Base-by-base conservation (phyloP, 2,329 filamentous ascomycete species). In the Blastomyces gilchristii region DNA sequence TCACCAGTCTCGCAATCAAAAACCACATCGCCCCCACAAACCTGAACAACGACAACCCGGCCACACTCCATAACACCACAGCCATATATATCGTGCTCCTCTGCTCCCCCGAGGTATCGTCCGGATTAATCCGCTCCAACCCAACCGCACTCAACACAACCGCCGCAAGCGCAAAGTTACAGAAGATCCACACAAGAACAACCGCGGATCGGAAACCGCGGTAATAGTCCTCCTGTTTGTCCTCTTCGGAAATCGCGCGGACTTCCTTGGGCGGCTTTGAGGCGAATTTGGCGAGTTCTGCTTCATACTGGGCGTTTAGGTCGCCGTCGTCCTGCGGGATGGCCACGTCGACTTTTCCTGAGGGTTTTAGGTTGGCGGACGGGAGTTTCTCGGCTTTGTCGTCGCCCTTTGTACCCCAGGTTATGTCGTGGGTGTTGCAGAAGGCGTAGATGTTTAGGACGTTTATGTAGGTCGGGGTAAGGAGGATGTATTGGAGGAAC, bases 391-490 rank as follows among this genome's bases (percentile, higher is more conserved):
- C 91, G 7, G 93, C 83, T 76, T 96, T 97, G 78, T 97, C 93
- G 74, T 97, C 94, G 70, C 94, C 94, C 77, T 97, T 99, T 52
- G 94, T 99, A 71, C 92, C 92, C 92, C 92, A 97, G 3, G 92
- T 95, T 67, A 97, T 94, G 72, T 97, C 92, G 82, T 97, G 92
- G 34, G 92, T 96, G 78, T 97, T 97, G 79, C 92, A 97, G 78
- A 99, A 99, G 65, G 93, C 93, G 77, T 97, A 99, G 63, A 99
- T 94, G 80, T 97, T 99, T 71, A 99, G 86, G 64, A 97, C 92
- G 77, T 97, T 99, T 80, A 95, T 95, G 78, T 96, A 99, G 0
- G 92, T 96, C 0, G 94, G 94, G 0, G 92, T 96, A 63, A 99
- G 83, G 52, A 97, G 85, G 69, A 97, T 86, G 75, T 99, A 99